phyloP scores from a whole-genome alignment of 345 rosid genomes.

The Eucalyptus polybractea region DNA sequence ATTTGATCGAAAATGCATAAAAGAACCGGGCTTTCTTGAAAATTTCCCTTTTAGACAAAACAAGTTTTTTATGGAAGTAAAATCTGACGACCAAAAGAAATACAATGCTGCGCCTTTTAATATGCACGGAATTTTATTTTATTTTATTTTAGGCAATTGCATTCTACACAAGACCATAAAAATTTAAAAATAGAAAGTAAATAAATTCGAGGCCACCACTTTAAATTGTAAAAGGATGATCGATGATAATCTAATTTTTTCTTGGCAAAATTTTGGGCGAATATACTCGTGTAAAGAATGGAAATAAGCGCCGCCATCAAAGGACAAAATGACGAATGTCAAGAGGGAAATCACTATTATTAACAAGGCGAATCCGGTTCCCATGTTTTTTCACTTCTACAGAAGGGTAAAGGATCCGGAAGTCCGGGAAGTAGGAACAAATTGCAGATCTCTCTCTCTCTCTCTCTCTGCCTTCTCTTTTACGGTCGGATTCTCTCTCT shows the following conservation, averaged over 20 bases:
- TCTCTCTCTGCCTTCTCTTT: neutral
- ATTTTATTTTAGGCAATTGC: fast-evolving
- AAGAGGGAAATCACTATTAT: neutral
- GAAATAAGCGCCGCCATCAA: neutral
- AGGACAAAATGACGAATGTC: neutral
- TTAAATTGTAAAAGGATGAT: neutral
- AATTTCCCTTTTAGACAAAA: neutral
- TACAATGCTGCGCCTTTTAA: neutral
- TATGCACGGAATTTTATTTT: neutral
- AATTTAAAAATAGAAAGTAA: too few species aligned
- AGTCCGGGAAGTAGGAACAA: neutral
- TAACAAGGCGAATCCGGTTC: too few species aligned
- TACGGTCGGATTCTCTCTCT: neutral
- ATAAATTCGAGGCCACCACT: neutral
- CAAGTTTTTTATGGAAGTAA: too few species aligned
- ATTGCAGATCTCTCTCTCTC: neutral
- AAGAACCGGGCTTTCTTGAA: neutral
- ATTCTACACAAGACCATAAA: neutral
- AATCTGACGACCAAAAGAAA: neutral
- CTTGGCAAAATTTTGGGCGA: neutral
- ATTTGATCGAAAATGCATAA: neutral
- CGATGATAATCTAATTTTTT: neutral
- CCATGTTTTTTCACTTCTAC: too few species aligned
- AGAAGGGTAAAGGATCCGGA: neutral
- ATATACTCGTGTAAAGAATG: neutral